These are phyloP conservation scores for Pseudogymnoascus sp. DNA, from an alignment of 2,329 filamentous ascomycete genomes.

Conservation along the genomic window DNA sequence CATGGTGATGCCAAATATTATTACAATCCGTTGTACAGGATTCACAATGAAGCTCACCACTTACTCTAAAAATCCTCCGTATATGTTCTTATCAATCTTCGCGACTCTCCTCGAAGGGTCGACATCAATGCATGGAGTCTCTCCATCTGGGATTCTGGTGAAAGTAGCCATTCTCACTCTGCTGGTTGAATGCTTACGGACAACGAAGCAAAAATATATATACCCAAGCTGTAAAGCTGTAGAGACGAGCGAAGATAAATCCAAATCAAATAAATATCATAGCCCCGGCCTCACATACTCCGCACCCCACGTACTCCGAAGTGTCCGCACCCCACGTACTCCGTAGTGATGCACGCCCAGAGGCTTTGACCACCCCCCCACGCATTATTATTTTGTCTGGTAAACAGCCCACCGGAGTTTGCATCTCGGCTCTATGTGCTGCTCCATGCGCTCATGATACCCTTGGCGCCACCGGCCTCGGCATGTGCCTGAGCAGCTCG, in stretches of 20 bases:
- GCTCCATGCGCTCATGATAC: not conserved
- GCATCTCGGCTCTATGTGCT: not conserved
- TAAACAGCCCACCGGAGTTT: not conserved
- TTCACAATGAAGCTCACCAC: conserved; percentile 22
- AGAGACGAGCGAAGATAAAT: not conserved
- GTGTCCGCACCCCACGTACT: not conserved
- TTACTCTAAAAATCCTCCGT: conserved; percentile 79
- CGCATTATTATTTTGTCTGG: not conserved
- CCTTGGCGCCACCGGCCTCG: not conserved
- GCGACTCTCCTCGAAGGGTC: conserved; percentile 59
- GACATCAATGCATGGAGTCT: conserved; percentile 57
- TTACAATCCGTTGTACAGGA: not conserved
- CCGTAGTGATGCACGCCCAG: not conserved
- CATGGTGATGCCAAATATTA: not conserved
- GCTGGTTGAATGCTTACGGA: not conserved
- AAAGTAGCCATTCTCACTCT: conserved; percentile 58
- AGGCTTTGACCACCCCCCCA: not conserved
- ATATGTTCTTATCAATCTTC: conserved; percentile 63
- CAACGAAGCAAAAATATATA: not conserved
- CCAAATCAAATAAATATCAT: not conserved
- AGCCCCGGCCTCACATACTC: not conserved
- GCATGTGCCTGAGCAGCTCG: not conserved
- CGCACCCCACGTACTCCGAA: not conserved
- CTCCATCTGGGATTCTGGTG: conserved; percentile 55
- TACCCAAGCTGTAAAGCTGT: not conserved